Evolutionary conservation across 495 filamentous ascomycete species (phyloP).

Genomic region (Tuber melanosporum): DNA sequence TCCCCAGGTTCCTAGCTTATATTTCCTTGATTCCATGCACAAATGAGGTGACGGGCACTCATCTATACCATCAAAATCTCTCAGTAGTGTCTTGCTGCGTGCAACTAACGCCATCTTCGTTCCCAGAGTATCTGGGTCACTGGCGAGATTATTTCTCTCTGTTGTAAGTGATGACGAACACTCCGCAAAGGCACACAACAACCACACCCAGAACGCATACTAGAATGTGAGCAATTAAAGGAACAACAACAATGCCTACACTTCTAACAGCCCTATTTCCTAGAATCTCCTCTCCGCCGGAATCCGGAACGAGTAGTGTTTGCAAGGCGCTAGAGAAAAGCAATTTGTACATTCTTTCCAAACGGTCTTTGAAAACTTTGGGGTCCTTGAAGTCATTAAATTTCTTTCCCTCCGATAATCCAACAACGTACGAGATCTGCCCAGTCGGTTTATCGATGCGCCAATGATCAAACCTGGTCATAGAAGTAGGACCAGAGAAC

Average conservation of each 20-base stretch:
- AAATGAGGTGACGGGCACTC: conserved; percentile 11
- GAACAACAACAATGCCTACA: conserved; percentile 39
- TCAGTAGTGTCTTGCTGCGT: conserved; percentile 15
- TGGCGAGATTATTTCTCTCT: conserved; percentile 21
- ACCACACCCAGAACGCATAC: conserved; percentile 44
- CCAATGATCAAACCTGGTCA: conserved; percentile 14
- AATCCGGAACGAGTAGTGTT: not conserved
- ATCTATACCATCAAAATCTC: conserved; percentile 28
- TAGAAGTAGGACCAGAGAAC: not conserved
- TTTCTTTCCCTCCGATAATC: too few species aligned
- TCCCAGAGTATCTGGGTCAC: conserved; percentile 36
- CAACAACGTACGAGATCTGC: not conserved
- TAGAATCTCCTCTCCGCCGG: not conserved
- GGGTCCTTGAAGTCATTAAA: conserved; percentile 39
- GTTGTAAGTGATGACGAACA: conserved; percentile 29
- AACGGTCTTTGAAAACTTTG: conserved; percentile 32
- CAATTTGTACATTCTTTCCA: conserved; percentile 42
- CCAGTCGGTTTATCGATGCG: conserved; percentile 20
- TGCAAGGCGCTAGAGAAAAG: conserved; percentile 43
- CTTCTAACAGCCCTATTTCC: conserved; percentile 12
- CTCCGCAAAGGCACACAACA: conserved; percentile 21
- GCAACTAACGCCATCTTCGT: conserved; percentile 41
- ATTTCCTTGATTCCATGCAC: not conserved
- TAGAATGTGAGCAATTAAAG: conserved; percentile 44
- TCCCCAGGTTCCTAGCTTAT: conserved; percentile 15